Evolutionary conservation across 805 yeast genomes (phyloP), one percentile per base, ranked within the genome.

Genomic region (Barnettozyma populi): DNA sequence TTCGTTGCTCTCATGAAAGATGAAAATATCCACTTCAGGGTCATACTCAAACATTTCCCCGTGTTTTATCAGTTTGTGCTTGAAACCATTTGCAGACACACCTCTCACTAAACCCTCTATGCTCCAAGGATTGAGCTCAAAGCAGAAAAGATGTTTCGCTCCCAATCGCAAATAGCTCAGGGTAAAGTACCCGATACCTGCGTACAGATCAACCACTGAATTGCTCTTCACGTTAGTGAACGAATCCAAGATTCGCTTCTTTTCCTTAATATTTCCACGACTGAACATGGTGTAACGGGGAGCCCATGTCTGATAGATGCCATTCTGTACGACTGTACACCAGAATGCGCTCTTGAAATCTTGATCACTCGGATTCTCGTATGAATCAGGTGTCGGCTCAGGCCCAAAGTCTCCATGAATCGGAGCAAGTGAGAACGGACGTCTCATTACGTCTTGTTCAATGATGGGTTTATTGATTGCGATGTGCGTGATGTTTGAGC

Each of bases 81-180:
- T 60, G 59, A 74, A 69, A 9, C 66, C 64, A 52, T 81, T 84
- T 3, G 55, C 60, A 2, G 47, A 36, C 5, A 83, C 72, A 1
- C 90, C 90, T 37, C 79, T 68, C 2, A 65, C 56, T 35, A 88
- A 68, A 0, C 95, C 96, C 54, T 82, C 80, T 4, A 84, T 74
- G 40, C 92, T 84, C 94, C 94, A 87, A 2, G 88, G 86, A 56
- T 89, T 88, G 39, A 88, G 63, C 52, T 88, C 96, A 88, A 95
- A 88, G 58, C 95, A 82, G 42, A 80, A 73, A 1, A 86, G 65
- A 16, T 66, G 61, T 7, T 65, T 57, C 2, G 89, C 87, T 1
- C 74, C 73, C 25, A 72, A 67, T 42, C 68, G 69, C 40, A 85
- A 67, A 57, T 89, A 88, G 41, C 86, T 73, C 23, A 89, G 66